Conservation (phyloP, 225 moss, liverwort and hornwort genomes). For the Anthoceros angustus region DNA sequence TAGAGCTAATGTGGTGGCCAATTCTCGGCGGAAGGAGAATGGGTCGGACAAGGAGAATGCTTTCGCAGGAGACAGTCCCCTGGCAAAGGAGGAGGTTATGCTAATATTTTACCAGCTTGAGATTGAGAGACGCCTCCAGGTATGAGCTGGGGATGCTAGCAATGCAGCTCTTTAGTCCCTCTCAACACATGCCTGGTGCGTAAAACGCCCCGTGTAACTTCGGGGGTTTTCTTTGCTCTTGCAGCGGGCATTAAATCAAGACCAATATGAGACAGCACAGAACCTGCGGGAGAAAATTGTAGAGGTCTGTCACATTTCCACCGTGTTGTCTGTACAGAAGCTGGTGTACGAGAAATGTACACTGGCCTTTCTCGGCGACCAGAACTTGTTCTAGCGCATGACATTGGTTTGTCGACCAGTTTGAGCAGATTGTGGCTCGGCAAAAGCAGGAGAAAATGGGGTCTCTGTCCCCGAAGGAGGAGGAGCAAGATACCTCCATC, state of each 20-base stretch:
- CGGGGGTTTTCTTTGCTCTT: background rate
- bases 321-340: background rate
- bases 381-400: too few relatives aligned
- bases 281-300: conserved; percentile 82
- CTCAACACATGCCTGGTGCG: background rate
- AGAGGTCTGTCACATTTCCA: conserved; percentile 21
- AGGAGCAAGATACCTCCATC: conserved; percentile 67
- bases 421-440: conserved; percentile 58
- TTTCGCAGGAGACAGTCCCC: background rate
- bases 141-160: background rate
- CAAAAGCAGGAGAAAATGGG: conserved; percentile 71
- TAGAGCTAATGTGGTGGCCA: too few relatives aligned
- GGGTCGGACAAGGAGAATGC: background rate
- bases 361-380: background rate
- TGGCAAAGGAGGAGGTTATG: conserved; percentile 2
- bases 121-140: background rate
- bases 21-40: too few relatives aligned
- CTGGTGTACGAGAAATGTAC: background rate
- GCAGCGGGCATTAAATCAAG: conserved; percentile 80
- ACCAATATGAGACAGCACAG: conserved; percentile 86
- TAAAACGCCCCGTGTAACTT: background rate
- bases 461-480: conserved; percentile 34
- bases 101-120: conserved; percentile 1
- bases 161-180: background rate
- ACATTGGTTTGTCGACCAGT: conserved; percentile 9